phyloP scores from a whole-genome alignment of 202 grass and related monocot species.

The Panicum hallii region DNA sequence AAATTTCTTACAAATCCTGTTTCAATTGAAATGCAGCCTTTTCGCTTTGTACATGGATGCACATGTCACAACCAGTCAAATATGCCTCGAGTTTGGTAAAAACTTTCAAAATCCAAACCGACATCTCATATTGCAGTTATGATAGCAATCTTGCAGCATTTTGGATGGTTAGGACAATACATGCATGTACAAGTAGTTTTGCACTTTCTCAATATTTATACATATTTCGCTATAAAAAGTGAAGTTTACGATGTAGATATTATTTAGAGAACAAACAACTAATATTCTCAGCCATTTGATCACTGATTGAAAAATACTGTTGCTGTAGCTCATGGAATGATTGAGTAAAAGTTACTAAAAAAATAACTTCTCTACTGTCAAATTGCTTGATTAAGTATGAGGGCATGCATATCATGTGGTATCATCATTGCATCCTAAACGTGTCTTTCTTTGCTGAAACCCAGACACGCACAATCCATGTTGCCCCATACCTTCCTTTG shows the following conservation, averaged over 20 bases:
- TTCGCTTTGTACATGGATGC: not conserved
- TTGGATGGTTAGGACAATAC: conserved; percentile 6
- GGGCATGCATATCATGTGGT: not conserved
- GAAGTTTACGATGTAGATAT: not conserved
- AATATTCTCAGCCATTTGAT: not conserved
- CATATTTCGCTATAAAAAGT: not conserved
- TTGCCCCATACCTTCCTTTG: not conserved
- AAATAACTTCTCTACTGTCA: not conserved
- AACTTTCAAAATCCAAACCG: not conserved
- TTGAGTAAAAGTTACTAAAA: not conserved
- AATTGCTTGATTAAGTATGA: not conserved
- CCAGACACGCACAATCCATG: not conserved
- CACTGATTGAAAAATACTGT: not conserved
- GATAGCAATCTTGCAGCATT: not conserved
- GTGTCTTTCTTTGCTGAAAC: conserved; percentile 3
- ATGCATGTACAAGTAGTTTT: not conserved
- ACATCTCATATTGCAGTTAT: not conserved
- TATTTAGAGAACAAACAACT: not conserved
- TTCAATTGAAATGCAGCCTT: not conserved
- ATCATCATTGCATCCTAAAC: not conserved
- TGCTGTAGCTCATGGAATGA: not conserved
- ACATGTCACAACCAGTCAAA: not conserved
- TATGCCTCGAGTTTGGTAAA: not conserved
- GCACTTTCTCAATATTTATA: not conserved
- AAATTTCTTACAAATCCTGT: not conserved